Percentiles rank a stretch among this genome's conserved stretches.
Conservation (phyloP, 257 asterid genomes). For the Eucommia ulmoides region DNA sequence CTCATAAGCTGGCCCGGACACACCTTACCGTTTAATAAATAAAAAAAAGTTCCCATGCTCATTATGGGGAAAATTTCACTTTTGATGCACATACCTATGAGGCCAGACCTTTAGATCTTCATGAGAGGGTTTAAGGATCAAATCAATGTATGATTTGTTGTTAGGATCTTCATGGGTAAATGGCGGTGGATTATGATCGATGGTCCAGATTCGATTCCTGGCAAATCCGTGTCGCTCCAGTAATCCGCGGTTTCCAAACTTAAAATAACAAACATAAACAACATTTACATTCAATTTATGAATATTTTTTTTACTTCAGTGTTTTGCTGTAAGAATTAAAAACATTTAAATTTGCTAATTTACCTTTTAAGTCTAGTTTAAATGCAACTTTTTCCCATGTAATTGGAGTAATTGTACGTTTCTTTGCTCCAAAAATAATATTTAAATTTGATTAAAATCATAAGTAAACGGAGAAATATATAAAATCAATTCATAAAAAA, state of each 20-base stretch:
- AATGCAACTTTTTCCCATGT: too few relatives aligned
- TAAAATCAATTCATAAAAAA: not conserved
- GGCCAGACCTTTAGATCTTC: not conserved
- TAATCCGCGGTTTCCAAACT: conserved; percentile 64
- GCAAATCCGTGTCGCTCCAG: conserved; percentile 21
- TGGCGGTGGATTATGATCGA: not conserved
- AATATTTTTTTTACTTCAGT: too few relatives aligned
- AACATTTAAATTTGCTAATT: too few relatives aligned
- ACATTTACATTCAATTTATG: too few relatives aligned
- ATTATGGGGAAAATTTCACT: too few relatives aligned
- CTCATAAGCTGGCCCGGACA: not conserved
- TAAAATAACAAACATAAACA: conserved; percentile 2
- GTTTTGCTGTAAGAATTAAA: too few relatives aligned
- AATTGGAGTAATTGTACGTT: too few relatives aligned
- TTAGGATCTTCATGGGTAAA: not conserved
- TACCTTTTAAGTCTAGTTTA: too few relatives aligned
- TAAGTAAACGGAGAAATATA: too few relatives aligned
- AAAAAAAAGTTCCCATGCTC: not conserved
- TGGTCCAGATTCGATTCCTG: not conserved
- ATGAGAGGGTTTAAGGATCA: too few relatives aligned
- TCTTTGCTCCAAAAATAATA: too few relatives aligned
- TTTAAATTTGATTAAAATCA: conserved; percentile 6
- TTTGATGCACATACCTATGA: not conserved
- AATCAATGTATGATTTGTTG: not conserved
- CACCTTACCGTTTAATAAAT: not conserved